Conservation (phyloP, 2,329 filamentous ascomycete genomes). For the Dissoconium aciculare region DNA sequence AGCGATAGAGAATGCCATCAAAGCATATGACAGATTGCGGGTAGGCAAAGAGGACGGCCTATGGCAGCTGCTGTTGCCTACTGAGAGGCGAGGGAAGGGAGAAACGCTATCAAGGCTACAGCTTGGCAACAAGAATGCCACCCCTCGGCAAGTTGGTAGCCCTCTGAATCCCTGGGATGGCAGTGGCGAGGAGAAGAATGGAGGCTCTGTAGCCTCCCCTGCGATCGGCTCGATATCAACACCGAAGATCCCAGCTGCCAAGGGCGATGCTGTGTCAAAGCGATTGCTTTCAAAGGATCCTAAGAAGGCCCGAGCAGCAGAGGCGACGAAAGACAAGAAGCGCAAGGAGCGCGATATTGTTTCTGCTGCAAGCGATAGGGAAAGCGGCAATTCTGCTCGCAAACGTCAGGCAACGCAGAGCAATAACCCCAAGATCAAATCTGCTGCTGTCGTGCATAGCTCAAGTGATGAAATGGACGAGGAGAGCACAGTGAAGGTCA, state of each 20-base stretch:
- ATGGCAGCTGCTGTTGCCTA: conserved; percentile 47
- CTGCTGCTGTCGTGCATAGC: conserved; percentile 38
- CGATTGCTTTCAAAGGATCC: conserved; percentile 28
- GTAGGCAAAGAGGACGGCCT: conserved; percentile 44
- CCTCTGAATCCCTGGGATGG: conserved; percentile 15
- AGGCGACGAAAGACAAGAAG: conserved; percentile 33
- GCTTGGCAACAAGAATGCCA: conserved; percentile 25
- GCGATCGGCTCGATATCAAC: conserved; percentile 15
- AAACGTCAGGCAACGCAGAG: conserved; percentile 20
- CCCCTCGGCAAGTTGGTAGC: conserved; percentile 18
- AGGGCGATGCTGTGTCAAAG: conserved; percentile 26
- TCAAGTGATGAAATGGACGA: conserved; percentile 31
- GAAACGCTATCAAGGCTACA: conserved; percentile 46
- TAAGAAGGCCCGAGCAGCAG: conserved; percentile 28
- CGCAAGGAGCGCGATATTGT: conserved; percentile 26
- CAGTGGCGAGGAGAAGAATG: conserved; percentile 10
- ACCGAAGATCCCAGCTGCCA: conserved; percentile 13
- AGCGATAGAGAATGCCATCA: conserved; percentile 47
- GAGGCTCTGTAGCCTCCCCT: conserved; percentile 17
- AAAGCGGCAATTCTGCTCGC: conserved; percentile 17
- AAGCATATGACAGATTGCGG: conserved; percentile 47
- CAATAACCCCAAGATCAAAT: conserved; percentile 34
- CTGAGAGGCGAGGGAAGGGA: conserved; percentile 46
- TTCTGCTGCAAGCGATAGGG: conserved; percentile 17
- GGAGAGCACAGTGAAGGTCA: conserved; percentile 16